Conservation (phyloP, 495 filamentous ascomycete genomes). For the Amniculicola lignicola region DNA sequence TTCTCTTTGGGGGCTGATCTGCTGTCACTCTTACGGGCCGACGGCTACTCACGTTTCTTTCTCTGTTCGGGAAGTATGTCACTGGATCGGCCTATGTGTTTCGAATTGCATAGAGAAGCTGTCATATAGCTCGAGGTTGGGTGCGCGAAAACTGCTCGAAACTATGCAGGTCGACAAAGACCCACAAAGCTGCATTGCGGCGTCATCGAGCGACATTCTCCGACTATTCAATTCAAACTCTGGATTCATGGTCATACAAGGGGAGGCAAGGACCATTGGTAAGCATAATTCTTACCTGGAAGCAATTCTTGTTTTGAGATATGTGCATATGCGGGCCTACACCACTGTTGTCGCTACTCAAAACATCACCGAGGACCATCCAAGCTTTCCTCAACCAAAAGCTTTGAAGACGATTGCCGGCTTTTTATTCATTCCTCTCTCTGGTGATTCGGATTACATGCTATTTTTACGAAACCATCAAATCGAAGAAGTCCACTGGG, state of each 20-base stretch:
- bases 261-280: constrained; percentile 21
- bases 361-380: constrained; percentile 15
- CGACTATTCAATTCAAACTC: constrained; percentile 7
- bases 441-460: constrained; percentile 4
- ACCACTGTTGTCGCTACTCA: neutral
- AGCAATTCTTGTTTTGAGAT: constrained; percentile 12
- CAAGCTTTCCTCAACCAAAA: constrained; percentile 2
- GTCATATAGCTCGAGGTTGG: neutral
- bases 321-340: constrained; percentile 14
- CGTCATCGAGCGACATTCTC: constrained; percentile 17
- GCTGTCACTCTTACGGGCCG: constrained; percentile 23
- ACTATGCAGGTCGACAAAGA: neutral
- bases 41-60: constrained; percentile 4
- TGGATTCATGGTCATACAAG: constrained; percentile 22
- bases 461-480: constrained; percentile 10
- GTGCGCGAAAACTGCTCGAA: neutral
- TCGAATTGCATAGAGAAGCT: constrained; percentile 21
- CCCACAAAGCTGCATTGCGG: constrained; percentile 5
- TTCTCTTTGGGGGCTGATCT: constrained; percentile 17
- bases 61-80: constrained; percentile 11
- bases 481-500: constrained; percentile 16
- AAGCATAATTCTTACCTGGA: constrained; percentile 18
- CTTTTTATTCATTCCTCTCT: constrained; percentile 19
- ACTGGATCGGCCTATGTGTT: constrained; percentile 18
- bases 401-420: constrained; percentile 17